Percentiles rank a stretch among this genome's conserved stretches.
These are phyloP conservation scores for Nannochloris sp. DNA, from an alignment of 139 green algal species.

Conservation along the genomic window DNA sequence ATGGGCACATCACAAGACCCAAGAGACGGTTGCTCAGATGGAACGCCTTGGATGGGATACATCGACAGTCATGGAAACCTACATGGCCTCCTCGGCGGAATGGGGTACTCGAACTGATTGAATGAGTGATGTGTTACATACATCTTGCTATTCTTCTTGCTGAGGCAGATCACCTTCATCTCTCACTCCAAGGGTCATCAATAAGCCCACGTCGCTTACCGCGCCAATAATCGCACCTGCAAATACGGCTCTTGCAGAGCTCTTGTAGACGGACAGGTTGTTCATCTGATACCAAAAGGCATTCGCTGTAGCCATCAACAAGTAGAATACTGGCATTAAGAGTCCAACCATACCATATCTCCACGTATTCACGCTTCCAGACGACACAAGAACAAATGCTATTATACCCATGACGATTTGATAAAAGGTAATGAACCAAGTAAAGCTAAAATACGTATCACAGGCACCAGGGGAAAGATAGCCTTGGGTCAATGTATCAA, in stretches of 20 bases:
- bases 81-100: too few relatives aligned
- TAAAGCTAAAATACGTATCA: constrained; percentile 13
- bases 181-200: constrained; percentile 21
- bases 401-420: constrained; percentile 14
- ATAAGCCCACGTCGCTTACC: constrained; percentile 6
- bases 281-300: constrained; percentile 9
- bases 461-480: constrained; percentile 11
- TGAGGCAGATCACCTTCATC: constrained; percentile 6
- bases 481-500: neutral
- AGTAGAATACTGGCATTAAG: constrained; percentile 11
- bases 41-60: too few relatives aligned
- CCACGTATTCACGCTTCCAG: constrained; percentile 20
- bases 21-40: too few relatives aligned
- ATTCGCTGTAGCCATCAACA: constrained; percentile 16
- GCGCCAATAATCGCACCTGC: constrained; percentile 12
- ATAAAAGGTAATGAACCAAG: constrained; percentile 13
- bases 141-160: too few relatives aligned
- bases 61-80: too few relatives aligned
- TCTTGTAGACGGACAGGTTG: constrained; percentile 3
- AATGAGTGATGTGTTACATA: too few relatives aligned
- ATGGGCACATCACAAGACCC: too few relatives aligned
- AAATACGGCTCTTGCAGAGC: neutral
- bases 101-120: too few relatives aligned
- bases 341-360: constrained; percentile 22
- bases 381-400: constrained; percentile 10